Percentiles rank a stretch among this genome's conserved stretches.
Conservation (phyloP, 2,329 filamentous ascomycete genomes). For the Colletotrichum euphorbiae region DNA sequence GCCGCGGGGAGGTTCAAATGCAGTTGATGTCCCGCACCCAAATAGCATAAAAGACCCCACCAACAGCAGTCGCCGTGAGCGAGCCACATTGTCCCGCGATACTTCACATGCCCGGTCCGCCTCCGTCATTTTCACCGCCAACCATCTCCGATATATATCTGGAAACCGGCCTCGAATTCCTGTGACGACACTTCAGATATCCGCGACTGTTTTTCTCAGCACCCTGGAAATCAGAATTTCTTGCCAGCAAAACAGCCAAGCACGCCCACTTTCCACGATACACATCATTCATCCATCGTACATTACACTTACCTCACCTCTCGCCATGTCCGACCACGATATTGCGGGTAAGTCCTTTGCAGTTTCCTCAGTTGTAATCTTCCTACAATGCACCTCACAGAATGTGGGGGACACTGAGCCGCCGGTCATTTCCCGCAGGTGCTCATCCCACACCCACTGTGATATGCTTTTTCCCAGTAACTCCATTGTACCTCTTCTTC, state of each 20-base stretch:
- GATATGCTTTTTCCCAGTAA: background rate
- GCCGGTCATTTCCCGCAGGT: too few species aligned
- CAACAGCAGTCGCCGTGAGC: conserved; percentile 9
- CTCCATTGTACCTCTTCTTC: background rate
- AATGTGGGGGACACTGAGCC: too few species aligned
- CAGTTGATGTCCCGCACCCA: conserved; percentile 32
- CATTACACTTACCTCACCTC: background rate
- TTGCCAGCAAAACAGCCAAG: too few species aligned
- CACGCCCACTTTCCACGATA: too few species aligned
- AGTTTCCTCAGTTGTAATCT: background rate
- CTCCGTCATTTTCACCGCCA: conserved; percentile 13
- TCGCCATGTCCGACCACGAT: conserved; percentile 73
- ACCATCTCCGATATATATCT: conserved; percentile 22
- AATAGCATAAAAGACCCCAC: conserved; percentile 38
- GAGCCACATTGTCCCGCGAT: conserved; percentile 29
- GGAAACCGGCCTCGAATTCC: background rate
- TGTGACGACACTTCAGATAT: background rate
- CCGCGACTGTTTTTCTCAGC: background rate
- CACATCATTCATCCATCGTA: background rate
- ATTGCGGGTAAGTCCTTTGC: conserved; percentile 69
- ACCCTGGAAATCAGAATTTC: too few species aligned
- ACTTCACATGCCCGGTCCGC: conserved; percentile 26
- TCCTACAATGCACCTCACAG: background rate
- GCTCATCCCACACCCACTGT: background rate
- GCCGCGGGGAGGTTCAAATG: conserved; percentile 32